Percentiles rank a stretch among this genome's conserved stretches.
These are phyloP conservation scores for Lunularia cruciata DNA, from an alignment of 225 moss, liverwort and hornwort species.

Conservation along the genomic window DNA sequence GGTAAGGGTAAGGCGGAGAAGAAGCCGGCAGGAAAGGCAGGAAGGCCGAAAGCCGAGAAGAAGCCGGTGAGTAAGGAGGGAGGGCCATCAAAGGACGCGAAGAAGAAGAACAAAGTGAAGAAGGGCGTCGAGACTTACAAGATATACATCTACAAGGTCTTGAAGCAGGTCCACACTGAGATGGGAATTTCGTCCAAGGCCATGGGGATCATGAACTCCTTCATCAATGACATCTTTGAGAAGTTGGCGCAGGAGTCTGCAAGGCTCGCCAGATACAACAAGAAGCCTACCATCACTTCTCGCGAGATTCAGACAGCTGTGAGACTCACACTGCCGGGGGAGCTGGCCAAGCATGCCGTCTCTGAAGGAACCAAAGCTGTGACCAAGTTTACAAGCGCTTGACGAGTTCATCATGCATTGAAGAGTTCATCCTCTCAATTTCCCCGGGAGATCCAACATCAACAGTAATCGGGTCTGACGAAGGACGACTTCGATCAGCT, in stretches of 20 bases:
- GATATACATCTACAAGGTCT: constrained; percentile 29
- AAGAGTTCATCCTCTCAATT: no score
- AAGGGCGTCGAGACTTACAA: constrained; percentile 20
- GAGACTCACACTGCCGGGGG: constrained; percentile 18
- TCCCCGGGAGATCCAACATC: no score
- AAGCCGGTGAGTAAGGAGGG: constrained; percentile 15
- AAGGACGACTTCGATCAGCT: no score
- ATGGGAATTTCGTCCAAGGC: constrained; percentile 26
- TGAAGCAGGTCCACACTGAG: constrained; percentile 26
- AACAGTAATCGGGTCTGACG: no score
- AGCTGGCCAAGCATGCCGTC: constrained; percentile 33
- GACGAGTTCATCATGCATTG: no score
- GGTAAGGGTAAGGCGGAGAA: constrained; percentile 21
- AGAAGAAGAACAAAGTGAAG: constrained; percentile 27
- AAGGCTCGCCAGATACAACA: constrained; percentile 23
- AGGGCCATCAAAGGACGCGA: constrained; percentile 27
- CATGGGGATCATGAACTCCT: constrained; percentile 29
- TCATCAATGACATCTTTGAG: constrained; percentile 29
- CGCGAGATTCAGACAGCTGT: constrained; percentile 34
- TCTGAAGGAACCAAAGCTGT: constrained; percentile 31
- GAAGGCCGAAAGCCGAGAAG: constrained; percentile 24
- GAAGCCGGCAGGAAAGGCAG: constrained; percentile 22
- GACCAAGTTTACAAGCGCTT: constrained; percentile 29
- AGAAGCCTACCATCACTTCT: constrained; percentile 29
- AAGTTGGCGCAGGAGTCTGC: constrained; percentile 31